Base-by-base conservation (phyloP, 257 asterid species). In the Cinchona pubescens region DNA sequence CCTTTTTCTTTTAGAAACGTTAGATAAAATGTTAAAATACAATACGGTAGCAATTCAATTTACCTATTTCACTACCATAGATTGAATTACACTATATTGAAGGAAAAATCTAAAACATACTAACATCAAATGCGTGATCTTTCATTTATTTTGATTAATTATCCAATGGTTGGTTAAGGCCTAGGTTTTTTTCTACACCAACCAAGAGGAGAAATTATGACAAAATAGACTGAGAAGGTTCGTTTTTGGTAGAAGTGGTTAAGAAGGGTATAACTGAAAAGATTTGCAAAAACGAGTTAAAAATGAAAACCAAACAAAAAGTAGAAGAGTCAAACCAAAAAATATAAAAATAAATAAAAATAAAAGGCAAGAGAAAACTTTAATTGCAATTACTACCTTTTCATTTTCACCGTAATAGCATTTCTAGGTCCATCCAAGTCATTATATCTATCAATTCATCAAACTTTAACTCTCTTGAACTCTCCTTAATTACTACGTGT, bases 391-490 rank as follows among this genome's bases (percentile, higher is more conserved):
- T 53, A 62, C 27, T n/a, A n/a, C n/a, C n/a, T 21, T 23, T 72
- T 10, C 0, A 72, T 72, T 13, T 13, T 29, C 60, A 6, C 27
- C 21, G 15, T 42, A 19, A 8, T 7, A 2, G 30, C 14, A 25
- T 37, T 38, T 72, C 40, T 56, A 55, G 66, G 37, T 27, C 8
- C 76, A 37, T 72, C 76, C 38, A n/a, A 25, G n/a, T 73, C 66
- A 9, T 37, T 43, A 18, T 4, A 18, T 4, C 40, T 16, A 56
- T 67, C 71, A 43, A 67, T 67, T 71, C 75, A 60, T 40, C 45
- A 40, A 62, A 34, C 23, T 35, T 59, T n/a, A n/a, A 48, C 72
- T 58, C 59, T 76, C 71, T 21, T 72, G 67, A 72, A 53, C 58
- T 51, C 59, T 72, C 69, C 60, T 64, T 49, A 11, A 29, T 34